phyloP scores from a whole-genome alignment of 2,329 filamentous ascomycete genomes.

The Exophiala mesophila region DNA sequence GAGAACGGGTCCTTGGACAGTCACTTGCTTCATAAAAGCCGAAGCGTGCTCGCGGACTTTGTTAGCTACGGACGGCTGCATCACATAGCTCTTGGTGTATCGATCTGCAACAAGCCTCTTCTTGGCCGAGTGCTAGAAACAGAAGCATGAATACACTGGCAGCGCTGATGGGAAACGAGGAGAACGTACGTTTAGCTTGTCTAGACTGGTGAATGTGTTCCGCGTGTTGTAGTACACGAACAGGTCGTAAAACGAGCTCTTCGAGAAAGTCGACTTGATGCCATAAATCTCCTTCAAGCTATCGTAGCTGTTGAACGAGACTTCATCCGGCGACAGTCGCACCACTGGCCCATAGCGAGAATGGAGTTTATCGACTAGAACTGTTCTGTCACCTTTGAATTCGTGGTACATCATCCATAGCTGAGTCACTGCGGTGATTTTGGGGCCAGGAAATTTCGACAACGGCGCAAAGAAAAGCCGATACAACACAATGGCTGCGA shows the following conservation, averaged over 20 bases:
- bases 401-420: slow-evolving; percentile 13
- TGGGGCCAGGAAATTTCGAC: slow-evolving; percentile 24
- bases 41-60: slow-evolving; percentile 55
- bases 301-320: slow-evolving; percentile 62
- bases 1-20: slow-evolving; percentile 45
- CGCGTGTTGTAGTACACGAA: slow-evolving; percentile 32
- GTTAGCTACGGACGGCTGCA: slow-evolving; percentile 50
- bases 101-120: slow-evolving; percentile 62
- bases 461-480: slow-evolving; percentile 22
- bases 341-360: slow-evolving; percentile 57
- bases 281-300: slow-evolving; percentile 58
- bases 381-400: slow-evolving; percentile 11
- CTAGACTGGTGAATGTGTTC: slow-evolving; percentile 17
- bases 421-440: slow-evolving; percentile 16
- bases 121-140: slow-evolving; percentile 50
- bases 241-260: slow-evolving; percentile 34
- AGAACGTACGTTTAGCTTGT: slow-evolving; percentile 6
- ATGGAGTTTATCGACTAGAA: slow-evolving; percentile 56
- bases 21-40: slow-evolving; percentile 9
- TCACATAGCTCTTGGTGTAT: slow-evolving; percentile 64
- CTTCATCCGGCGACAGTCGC: slow-evolving; percentile 59
- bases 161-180: not conserved
- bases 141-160: slow-evolving; percentile 4
- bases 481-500: slow-evolving; percentile 7
- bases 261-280: slow-evolving; percentile 17